Percentiles rank a stretch among this genome's conserved stretches.
These are phyloP conservation scores for Argentina anserina DNA, from an alignment of 306 rosid genomes.

Conservation along the genomic window DNA sequence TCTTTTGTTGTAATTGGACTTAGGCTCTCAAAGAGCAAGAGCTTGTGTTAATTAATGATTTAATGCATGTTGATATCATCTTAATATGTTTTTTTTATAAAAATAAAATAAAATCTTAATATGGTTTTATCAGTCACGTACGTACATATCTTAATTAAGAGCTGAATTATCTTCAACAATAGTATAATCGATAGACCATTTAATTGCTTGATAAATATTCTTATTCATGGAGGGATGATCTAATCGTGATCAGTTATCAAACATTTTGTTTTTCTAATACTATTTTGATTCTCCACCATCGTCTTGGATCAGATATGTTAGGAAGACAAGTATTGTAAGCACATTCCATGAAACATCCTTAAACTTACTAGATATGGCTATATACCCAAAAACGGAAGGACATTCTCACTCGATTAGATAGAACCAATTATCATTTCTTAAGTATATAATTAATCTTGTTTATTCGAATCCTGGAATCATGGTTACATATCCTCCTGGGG, in stretches of 20 bases:
- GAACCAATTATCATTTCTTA: neutral
- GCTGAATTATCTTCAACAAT: neutral
- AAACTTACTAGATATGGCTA: neutral
- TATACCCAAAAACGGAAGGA: neutral
- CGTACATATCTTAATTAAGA: no score
- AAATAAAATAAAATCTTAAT: no score
- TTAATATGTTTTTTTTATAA: no score
- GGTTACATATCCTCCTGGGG: slow-evolving; percentile 16
- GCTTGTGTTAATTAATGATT: no score
- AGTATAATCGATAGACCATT: neutral
- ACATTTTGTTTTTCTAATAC: neutral
- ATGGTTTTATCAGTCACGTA: no score
- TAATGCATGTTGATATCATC: no score
- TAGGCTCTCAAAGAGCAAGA: no score
- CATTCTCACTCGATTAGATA: neutral
- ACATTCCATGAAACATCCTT: neutral
- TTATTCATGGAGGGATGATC: no score
- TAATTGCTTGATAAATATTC: neutral
- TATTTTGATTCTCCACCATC: neutral
- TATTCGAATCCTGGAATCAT: slow-evolving; percentile 3
- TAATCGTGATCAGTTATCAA: neutral
- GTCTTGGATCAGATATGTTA: neutral
- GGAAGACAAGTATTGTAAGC: neutral
- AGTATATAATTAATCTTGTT: neutral
- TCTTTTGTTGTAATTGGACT: no score